phyloP scores from a whole-genome alignment of 2,329 filamentous ascomycete genomes.

The Apiospora saccharicola region DNA sequence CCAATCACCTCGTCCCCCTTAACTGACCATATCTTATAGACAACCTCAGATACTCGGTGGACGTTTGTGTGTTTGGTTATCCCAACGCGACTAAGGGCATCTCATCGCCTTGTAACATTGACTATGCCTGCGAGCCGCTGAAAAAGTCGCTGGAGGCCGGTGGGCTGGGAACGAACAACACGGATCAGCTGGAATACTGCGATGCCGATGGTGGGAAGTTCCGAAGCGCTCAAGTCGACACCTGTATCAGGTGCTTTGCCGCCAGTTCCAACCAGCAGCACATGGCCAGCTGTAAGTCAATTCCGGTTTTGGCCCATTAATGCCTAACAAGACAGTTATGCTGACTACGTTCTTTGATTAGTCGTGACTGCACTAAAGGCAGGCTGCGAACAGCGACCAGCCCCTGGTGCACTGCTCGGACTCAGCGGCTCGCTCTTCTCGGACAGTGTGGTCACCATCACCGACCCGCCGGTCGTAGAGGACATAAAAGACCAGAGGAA shows the following conservation, averaged over 20 bases:
- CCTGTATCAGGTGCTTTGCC: constrained; percentile 54
- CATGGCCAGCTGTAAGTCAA: constrained; percentile 57
- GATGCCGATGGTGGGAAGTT: constrained; percentile 46
- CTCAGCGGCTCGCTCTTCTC: constrained; percentile 55
- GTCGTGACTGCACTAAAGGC: constrained; percentile 57
- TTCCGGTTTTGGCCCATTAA: too few relatives aligned
- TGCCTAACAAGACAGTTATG: too few relatives aligned
- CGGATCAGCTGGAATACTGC: constrained; percentile 51
- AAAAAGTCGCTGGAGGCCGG: constrained; percentile 47
- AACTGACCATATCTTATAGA: constrained; percentile 42
- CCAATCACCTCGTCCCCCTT: too few relatives aligned
- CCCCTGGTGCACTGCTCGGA: constrained; percentile 46
- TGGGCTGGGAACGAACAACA: constrained; percentile 36
- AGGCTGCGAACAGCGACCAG: constrained; percentile 55
- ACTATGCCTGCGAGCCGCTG: constrained; percentile 51
- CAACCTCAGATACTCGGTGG: constrained; percentile 57
- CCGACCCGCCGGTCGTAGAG: constrained; percentile 38
- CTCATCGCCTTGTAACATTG: constrained; percentile 52
- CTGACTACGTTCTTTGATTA: constrained; percentile 32
- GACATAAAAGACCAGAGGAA: background rate
- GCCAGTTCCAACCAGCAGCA: constrained; percentile 50
- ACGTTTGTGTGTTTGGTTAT: constrained; percentile 54
- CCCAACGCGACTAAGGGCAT: constrained; percentile 41
- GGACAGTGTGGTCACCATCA: constrained; percentile 48
- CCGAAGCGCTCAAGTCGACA: constrained; percentile 36